Conservation (phyloP, 768 basidiomycete species). For the Termitomyces eurrhizus region DNA sequence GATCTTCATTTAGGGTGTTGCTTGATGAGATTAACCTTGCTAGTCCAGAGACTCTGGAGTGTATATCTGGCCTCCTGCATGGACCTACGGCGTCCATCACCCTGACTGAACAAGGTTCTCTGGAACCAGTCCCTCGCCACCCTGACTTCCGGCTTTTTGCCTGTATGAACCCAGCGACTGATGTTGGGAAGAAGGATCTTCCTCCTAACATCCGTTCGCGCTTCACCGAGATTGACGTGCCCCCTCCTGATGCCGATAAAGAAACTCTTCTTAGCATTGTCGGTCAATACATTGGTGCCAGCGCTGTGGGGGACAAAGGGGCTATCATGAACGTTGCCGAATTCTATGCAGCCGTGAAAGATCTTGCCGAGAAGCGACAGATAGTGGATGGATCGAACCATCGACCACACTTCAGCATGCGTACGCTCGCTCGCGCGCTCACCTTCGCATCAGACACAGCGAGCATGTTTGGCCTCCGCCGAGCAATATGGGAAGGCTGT, state of each 20-base stretch:
- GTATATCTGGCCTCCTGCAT: constrained; percentile 82
- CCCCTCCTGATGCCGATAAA: constrained; percentile 88
- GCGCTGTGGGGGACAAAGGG: constrained; percentile 79
- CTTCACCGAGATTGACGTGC: constrained; percentile 95
- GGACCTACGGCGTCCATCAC: constrained; percentile 87
- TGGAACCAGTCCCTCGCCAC: constrained; percentile 88
- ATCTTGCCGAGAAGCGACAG: constrained; percentile 63
- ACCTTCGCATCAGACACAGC: constrained; percentile 87
- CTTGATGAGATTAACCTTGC: constrained; percentile 97
- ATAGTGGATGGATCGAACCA: constrained; percentile 94
- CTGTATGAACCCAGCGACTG: constrained; percentile 99
- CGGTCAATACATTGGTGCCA: constrained; percentile 82
- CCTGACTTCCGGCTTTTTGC: constrained; percentile 95
- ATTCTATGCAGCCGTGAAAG: constrained; percentile 81
- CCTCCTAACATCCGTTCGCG: constrained; percentile 85
- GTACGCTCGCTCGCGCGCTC: constrained; percentile 87
- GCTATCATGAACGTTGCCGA: constrained; percentile 90
- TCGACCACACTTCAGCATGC: constrained; percentile 95
- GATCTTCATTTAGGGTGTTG: constrained; percentile 60
- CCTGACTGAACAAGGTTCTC: constrained; percentile 86
- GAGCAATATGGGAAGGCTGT: constrained; percentile 94
- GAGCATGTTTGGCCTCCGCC: constrained; percentile 69
- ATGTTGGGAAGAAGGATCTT: constrained; percentile 97
- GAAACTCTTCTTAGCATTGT: constrained; percentile 89
- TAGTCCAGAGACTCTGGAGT: constrained; percentile 91